Conservation (phyloP, 2,329 filamentous ascomycete species). For the Trichophyton benhamiae region DNA sequence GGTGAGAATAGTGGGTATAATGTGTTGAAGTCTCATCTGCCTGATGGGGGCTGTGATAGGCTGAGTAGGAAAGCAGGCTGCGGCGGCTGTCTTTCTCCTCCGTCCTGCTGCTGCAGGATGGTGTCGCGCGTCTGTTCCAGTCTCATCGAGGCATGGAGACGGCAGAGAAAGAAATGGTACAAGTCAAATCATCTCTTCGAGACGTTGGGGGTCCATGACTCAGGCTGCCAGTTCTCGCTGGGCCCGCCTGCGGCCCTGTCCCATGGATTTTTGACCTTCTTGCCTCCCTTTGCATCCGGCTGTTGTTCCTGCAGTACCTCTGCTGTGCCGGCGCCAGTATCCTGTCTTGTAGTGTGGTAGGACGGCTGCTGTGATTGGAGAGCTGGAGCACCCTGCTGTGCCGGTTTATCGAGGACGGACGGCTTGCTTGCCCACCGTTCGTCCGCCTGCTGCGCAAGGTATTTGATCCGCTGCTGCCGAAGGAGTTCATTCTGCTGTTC, state of each 20-base stretch:
- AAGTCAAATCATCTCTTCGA: slow-evolving; percentile 23
- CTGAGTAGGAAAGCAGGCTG: neutral
- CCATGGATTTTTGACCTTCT: slow-evolving; percentile 41
- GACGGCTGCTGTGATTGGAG: slow-evolving; percentile 33
- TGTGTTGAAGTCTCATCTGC: neutral
- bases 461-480: slow-evolving; percentile 46
- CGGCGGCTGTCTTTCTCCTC: neutral
- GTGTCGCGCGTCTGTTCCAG: too few species aligned
- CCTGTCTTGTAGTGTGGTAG: slow-evolving; percentile 19
- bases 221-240: slow-evolving; percentile 56
- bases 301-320: slow-evolving; percentile 21
- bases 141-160: too few species aligned
- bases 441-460: slow-evolving; percentile 48
- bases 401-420: slow-evolving; percentile 46
- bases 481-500: slow-evolving; percentile 48
- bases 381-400: slow-evolving; percentile 35
- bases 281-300: slow-evolving; percentile 10
- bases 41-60: neutral
- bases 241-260: slow-evolving; percentile 42
- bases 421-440: slow-evolving; percentile 49
- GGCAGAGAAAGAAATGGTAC: too few species aligned
- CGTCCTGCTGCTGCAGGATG: neutral
- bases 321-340: slow-evolving; percentile 18
- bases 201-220: slow-evolving; percentile 47
- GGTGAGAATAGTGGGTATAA: neutral